Conservation (phyloP, 371 early-diverging fungal species). For the Haplosporangium sp. region DNA sequence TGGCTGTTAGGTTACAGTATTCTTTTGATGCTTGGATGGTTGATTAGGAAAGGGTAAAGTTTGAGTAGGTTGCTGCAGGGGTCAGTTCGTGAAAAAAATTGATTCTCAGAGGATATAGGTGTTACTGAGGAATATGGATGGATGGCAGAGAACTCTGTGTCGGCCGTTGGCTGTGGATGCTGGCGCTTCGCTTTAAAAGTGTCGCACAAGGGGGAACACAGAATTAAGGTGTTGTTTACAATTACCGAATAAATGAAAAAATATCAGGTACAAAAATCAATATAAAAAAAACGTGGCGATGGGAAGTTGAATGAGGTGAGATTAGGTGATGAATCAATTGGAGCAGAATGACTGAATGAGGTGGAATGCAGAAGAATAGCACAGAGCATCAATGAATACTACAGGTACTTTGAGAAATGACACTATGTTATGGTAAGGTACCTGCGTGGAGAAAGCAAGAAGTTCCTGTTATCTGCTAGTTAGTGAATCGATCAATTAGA, state of each 20-base stretch:
- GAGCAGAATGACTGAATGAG: slow-evolving; percentile 4
- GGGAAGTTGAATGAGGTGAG: background rate
- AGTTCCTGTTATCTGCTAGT: background rate
- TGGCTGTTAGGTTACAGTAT: too few species aligned
- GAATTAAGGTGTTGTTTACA: background rate
- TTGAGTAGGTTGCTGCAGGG: background rate
- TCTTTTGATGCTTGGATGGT: background rate
- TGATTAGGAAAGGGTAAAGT: background rate
- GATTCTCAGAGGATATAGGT: background rate
- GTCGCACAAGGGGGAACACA: background rate
- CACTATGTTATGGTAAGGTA: background rate
- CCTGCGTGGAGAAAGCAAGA: background rate
- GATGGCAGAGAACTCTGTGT: background rate
- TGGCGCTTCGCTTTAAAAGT: background rate
- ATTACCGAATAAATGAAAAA: background rate
- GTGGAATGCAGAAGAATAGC: background rate
- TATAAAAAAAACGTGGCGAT: slow-evolving; percentile 4
- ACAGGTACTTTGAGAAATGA: background rate
- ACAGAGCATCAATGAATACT: background rate
- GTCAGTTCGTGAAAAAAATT: background rate
- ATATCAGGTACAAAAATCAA: background rate
- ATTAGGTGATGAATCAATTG: background rate
- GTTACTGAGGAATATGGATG: background rate
- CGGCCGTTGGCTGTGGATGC: background rate
- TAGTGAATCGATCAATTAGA: background rate